Base-by-base conservation (phyloP, 495 filamentous ascomycete species). In the Sporormia fimetaria region DNA sequence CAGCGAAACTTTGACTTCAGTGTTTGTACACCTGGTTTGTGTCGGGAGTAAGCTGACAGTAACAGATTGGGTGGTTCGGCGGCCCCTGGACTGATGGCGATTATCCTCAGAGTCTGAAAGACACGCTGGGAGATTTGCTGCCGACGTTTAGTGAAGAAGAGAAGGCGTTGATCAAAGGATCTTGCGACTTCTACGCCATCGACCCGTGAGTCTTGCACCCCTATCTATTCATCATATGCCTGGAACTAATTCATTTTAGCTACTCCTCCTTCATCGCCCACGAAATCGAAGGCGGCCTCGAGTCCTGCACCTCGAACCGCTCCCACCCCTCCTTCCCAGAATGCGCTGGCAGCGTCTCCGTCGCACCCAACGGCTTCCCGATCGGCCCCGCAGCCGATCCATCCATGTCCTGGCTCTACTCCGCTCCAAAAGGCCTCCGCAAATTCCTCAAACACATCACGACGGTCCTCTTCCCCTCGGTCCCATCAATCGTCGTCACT, bases 111-210 rank as follows among this genome's bases (percentile, higher is more conserved):
- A 58, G 55, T 12, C 46, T 64, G 16, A 63, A 62, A 26, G 58
- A 65, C 20, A 62, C 62, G 9, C 52, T 65, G 7, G 61, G 64
- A 7, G 59, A 62, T 18, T 33, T 62, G 8, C 47, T 63, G 30
- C 65, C 57, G 0, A 42, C 32, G 31, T 61, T 58, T 31, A 63
- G 51, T 29, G 33, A 48, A 15, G 43, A 59, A 31, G 59, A 60
- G 45, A 63, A 61, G 52, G 42, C 44, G 1, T 21, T 67, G 24
- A 63, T 67, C 23, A 67, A 67, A 32, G 64, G 64, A 10, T 63
- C 61, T 31, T 64, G 61, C 21, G 64, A 67, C 31, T 65, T 67
- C 46, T 67, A 54, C 25, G 64, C 63, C 12, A 62, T 63, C 18
- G 64, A 67, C 22, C 55, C 28, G 24, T 66, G 32, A 18, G 42